These are phyloP conservation scores for Neophaeococcomyces mojaviensis DNA, from an alignment of 2,329 filamentous ascomycete species.

Conservation along the genomic window DNA sequence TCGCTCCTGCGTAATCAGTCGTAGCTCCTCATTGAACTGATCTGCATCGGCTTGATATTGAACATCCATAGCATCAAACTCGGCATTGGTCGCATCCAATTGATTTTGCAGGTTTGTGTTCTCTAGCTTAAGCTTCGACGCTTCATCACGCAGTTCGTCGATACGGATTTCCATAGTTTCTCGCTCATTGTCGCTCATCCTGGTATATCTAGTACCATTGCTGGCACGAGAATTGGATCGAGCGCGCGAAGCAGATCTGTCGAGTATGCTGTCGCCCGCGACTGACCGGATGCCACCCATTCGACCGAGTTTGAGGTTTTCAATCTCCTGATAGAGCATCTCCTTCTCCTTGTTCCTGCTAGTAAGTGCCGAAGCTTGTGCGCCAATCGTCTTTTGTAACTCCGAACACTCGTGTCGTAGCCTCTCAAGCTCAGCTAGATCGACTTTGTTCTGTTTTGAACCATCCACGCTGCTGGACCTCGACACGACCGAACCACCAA, in stretches of 20 bases:
- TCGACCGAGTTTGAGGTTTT: slow-evolving; percentile 85
- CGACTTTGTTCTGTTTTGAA: slow-evolving; percentile 48
- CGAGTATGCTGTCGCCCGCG: slow-evolving; percentile 80
- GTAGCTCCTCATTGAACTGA: slow-evolving; percentile 68
- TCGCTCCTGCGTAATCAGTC: slow-evolving; percentile 71
- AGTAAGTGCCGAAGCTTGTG: slow-evolving; percentile 94
- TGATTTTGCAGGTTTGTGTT: slow-evolving; percentile 84
- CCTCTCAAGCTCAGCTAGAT: slow-evolving; percentile 68
- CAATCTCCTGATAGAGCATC: slow-evolving; percentile 90
- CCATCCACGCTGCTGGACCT: slow-evolving; percentile 36
- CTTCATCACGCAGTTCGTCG: slow-evolving; percentile 73
- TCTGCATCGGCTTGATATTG: slow-evolving; percentile 76
- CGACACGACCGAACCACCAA: slow-evolving; percentile 31
- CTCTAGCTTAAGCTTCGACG: slow-evolving; percentile 77
- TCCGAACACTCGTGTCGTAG: slow-evolving; percentile 89
- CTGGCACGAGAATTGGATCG: slow-evolving; percentile 69
- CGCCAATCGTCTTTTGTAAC: slow-evolving; percentile 81
- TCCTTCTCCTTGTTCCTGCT: slow-evolving; percentile 94
- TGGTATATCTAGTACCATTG: slow-evolving; percentile 57
- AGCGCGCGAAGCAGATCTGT: slow-evolving; percentile 84
- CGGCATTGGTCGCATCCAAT: slow-evolving; percentile 68
- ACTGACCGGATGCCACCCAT: slow-evolving; percentile 55
- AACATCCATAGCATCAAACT: slow-evolving; percentile 67
- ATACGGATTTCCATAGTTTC: slow-evolving; percentile 82
- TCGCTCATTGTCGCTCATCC: slow-evolving; percentile 64